Evolutionary conservation across 345 rosid genomes (phyloP).

Genomic region (Euphorbia tirucalli): DNA sequence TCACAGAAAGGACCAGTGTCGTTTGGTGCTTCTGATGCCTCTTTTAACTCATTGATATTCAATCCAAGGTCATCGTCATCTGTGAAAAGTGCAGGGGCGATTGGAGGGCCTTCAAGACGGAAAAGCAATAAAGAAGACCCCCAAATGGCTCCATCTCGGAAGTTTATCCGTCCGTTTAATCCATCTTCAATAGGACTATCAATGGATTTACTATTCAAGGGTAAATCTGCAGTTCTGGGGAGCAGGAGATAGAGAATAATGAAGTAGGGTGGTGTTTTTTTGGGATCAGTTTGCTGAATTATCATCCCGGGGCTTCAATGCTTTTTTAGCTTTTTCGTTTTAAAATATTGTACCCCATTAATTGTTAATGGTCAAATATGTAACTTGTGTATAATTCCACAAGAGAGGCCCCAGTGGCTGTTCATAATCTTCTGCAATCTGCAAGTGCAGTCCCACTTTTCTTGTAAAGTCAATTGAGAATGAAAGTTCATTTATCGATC

Average conservation of each 20-base stretch:
- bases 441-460: constrained; percentile 15
- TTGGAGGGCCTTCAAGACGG: constrained; percentile 36
- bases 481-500: too few relatives aligned
- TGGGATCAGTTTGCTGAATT: too few relatives aligned
- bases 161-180: constrained; percentile 48
- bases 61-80: constrained; percentile 37
- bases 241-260: constrained; percentile 33
- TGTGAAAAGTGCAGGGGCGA: constrained; percentile 31
- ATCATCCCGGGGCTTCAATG: constrained; percentile 9
- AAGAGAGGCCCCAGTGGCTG: constrained; percentile 3
- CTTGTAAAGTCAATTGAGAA: not conserved
- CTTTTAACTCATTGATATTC: constrained; percentile 35
- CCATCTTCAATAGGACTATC: constrained; percentile 53
- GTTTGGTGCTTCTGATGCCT: constrained; percentile 39
- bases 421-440: too few relatives aligned
- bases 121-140: constrained; percentile 36
- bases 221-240: constrained; percentile 56
- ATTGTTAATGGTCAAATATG: constrained; percentile 21
- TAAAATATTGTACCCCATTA: too few relatives aligned
- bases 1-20: constrained; percentile 45
- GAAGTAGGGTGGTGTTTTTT: not conserved
- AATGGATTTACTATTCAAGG: constrained; percentile 51
- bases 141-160: constrained; percentile 44
- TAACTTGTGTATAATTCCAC: constrained; percentile 10
- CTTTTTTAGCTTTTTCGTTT: not conserved